Evolutionary conservation across 352 stramenopile genomes (phyloP).

Genomic region (Phytophthora cajani): DNA sequence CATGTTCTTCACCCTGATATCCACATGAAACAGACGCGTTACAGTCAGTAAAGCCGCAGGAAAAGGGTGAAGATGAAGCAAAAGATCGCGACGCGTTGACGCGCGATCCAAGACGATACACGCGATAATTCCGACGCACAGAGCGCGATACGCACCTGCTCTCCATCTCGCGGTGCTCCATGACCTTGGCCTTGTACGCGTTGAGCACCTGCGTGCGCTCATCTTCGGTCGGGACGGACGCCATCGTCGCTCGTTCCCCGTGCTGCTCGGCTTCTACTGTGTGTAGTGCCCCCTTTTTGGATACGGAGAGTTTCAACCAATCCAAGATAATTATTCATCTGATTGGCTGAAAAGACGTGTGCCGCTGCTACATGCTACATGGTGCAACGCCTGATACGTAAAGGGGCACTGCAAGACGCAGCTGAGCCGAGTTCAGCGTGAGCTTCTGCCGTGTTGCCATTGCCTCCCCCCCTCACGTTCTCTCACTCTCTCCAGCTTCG

Average conservation of each 20-base stretch:
- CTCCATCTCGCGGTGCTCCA: conserved; percentile 97
- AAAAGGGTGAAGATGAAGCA: conserved; percentile 4
- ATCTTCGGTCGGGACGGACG: conserved; percentile 72
- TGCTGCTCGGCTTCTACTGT: conserved; percentile 4
- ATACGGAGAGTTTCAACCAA: conserved; percentile 33
- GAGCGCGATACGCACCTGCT: conserved; percentile 69
- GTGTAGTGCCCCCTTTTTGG: conserved; percentile 28
- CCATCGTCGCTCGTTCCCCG: conserved; percentile 45
- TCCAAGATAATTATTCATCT: background rate
- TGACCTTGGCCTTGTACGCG: conserved; percentile 96
- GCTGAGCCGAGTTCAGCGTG: conserved; percentile 4
- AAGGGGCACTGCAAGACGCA: background rate
- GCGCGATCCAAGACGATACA: conserved; percentile 5
- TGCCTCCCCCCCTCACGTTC: background rate
- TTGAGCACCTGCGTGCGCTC: conserved; percentile 94
- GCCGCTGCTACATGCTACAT: too few relatives aligned
- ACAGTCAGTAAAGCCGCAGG: conserved; percentile 4
- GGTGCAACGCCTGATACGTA: background rate
- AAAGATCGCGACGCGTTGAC: conserved; percentile 21
- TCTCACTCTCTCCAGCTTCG: background rate
- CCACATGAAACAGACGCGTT: conserved; percentile 6
- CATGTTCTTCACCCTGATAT: conserved; percentile 94
- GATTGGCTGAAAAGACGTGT: conserved; percentile 26
- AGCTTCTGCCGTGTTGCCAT: background rate
- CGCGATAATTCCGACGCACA: background rate